Conservation (phyloP, 2,329 filamentous ascomycete genomes). For the Apiospora pterosperma region DNA sequence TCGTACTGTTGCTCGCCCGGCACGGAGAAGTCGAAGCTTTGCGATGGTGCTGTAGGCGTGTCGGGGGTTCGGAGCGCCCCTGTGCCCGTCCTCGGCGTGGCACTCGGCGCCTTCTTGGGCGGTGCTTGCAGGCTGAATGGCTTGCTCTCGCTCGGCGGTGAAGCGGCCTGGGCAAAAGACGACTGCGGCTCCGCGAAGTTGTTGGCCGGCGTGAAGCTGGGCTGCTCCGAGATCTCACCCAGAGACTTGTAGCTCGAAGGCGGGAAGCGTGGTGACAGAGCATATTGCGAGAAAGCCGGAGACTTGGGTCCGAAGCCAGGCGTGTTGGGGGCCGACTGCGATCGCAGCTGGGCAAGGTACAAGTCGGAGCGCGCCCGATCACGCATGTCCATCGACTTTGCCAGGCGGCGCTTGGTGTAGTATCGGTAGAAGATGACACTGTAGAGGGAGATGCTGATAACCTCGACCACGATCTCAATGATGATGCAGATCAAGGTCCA, state of each 20-base stretch:
- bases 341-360: conserved; percentile 81
- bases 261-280: conserved; percentile 60
- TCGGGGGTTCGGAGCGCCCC: conserved; percentile 55
- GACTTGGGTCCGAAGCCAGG: conserved; percentile 78
- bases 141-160: conserved; percentile 34
- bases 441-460: conserved; percentile 89
- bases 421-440: conserved; percentile 95
- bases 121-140: conserved; percentile 87
- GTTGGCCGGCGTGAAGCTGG: conserved; percentile 50
- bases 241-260: conserved; percentile 53
- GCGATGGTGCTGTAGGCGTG: conserved; percentile 33
- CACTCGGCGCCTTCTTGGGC: conserved; percentile 71
- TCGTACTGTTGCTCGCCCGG: conserved; percentile 83
- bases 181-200: conserved; percentile 62
- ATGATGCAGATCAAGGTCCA: conserved; percentile 96
- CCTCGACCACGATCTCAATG: conserved; percentile 91
- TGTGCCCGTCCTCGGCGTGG: conserved; percentile 68
- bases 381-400: conserved; percentile 94
- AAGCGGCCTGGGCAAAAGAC: conserved; percentile 46
- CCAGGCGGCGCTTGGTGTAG: conserved; percentile 91
- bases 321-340: conserved; percentile 91
- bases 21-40: conserved; percentile 49
- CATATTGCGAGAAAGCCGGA: conserved; percentile 50
- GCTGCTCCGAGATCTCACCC: conserved; percentile 38
- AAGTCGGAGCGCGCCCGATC: conserved; percentile 93